A percentile compares a stretch with the other conserved stretches of the same genome.
Evolutionary conservation across 192 early-diverging fungal genomes (phyloP).

Genomic region (Linnemannia exigua): DNA sequence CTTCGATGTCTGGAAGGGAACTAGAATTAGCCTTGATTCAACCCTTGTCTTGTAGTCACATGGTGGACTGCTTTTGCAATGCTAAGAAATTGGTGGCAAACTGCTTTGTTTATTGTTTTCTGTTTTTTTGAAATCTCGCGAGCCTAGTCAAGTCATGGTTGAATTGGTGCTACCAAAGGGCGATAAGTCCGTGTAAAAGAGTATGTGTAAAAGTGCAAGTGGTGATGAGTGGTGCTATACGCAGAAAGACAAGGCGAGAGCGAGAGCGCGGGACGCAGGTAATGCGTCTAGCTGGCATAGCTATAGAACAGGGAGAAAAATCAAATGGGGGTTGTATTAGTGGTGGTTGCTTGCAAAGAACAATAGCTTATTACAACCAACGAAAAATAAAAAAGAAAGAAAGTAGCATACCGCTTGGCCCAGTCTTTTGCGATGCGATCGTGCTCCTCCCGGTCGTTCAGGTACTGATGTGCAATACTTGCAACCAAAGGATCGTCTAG

Average conservation of each 20-base stretch:
- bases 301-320: not conserved
- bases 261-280: not conserved
- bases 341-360: not conserved
- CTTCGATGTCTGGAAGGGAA: too few relatives aligned
- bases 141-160: too few relatives aligned
- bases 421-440: constrained; percentile 92
- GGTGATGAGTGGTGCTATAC: not conserved
- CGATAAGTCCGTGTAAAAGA: not conserved
- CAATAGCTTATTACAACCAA: not conserved
- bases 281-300: constrained; percentile 23
- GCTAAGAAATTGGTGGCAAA: not conserved
- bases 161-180: not conserved
- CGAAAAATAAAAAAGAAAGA: not conserved
- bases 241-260: not conserved
- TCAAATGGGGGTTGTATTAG: not conserved
- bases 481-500: constrained; percentile 93
- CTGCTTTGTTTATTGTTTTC: not conserved
- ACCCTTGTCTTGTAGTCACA: too few relatives aligned
- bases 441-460: constrained; percentile 88
- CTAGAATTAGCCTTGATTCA: too few relatives aligned
- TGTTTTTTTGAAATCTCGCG: not conserved
- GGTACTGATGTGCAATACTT: constrained; percentile 91
- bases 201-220: not conserved
- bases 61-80: not conserved
- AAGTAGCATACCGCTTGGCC: constrained; percentile 81